A percentile compares a stretch with the other conserved stretches of the same genome.
These are phyloP conservation scores for Colletotrichum zoysiae DNA, from an alignment of 2,329 filamentous ascomycete genomes.

Conservation along the genomic window DNA sequence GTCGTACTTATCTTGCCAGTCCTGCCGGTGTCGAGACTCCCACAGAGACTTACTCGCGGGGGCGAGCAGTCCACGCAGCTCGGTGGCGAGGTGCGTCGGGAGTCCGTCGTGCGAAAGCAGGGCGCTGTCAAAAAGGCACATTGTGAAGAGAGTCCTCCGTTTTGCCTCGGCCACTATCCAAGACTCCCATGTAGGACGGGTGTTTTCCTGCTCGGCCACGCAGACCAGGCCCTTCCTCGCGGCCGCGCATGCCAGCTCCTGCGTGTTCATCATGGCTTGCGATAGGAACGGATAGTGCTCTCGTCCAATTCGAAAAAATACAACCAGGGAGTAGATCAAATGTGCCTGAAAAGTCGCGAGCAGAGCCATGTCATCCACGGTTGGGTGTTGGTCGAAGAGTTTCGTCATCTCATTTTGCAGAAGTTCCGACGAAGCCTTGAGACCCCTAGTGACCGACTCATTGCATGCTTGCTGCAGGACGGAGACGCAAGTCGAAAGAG, in stretches of 20 bases:
- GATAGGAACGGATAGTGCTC: slow-evolving; percentile 51
- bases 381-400: slow-evolving; percentile 48
- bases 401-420: slow-evolving; percentile 59
- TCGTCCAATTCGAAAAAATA: slow-evolving; percentile 57
- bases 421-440: slow-evolving; percentile 48
- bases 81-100: slow-evolving; percentile 62
- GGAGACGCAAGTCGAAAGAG: slow-evolving; percentile 57
- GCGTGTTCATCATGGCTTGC: slow-evolving; percentile 61
- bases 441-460: slow-evolving; percentile 47
- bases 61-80: slow-evolving; percentile 59
- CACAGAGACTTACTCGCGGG: slow-evolving; percentile 59
- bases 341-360: slow-evolving; percentile 65
- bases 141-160: slow-evolving; percentile 62
- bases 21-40: slow-evolving; percentile 51
- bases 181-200: slow-evolving; percentile 62
- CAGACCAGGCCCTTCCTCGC: slow-evolving; percentile 59
- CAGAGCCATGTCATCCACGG: slow-evolving; percentile 47
- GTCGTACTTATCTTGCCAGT: slow-evolving; percentile 61
- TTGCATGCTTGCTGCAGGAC: slow-evolving; percentile 55
- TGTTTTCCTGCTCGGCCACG: slow-evolving; percentile 53
- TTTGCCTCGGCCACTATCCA: slow-evolving; percentile 68
- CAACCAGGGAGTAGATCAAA: slow-evolving; percentile 63
- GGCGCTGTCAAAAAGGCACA: slow-evolving; percentile 67
- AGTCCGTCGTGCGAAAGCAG: slow-evolving; percentile 58
- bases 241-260: slow-evolving; percentile 60